Conservation (phyloP, 495 filamentous ascomycete species). For the Emericellopsis terricola region DNA sequence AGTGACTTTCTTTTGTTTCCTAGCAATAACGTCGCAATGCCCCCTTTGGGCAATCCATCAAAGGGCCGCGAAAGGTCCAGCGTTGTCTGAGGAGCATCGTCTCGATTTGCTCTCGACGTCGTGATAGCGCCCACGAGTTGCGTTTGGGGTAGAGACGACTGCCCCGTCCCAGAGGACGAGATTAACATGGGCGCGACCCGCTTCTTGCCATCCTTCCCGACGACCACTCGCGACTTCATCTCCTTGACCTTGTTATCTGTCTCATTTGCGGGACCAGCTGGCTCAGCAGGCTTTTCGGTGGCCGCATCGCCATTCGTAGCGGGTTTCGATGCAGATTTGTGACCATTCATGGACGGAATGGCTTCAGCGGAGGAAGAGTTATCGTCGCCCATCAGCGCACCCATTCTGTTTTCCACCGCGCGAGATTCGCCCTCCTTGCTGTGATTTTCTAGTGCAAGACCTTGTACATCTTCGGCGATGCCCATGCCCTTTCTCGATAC, state of each 20-base stretch:
- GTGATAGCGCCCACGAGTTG: constrained; percentile 57
- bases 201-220: constrained; percentile 95
- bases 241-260: constrained; percentile 36
- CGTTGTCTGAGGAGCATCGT: constrained; percentile 65
- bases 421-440: constrained; percentile 81
- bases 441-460: constrained; percentile 69
- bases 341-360: constrained; percentile 19
- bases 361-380: constrained; percentile 17
- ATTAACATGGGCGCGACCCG: constrained; percentile 82
- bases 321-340: constrained; percentile 14
- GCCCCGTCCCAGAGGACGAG: constrained; percentile 62
- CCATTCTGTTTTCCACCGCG: constrained; percentile 87
- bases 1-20: constrained; percentile 84
- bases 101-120: constrained; percentile 33
- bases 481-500: constrained; percentile 70
- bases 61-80: constrained; percentile 88
- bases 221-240: constrained; percentile 77
- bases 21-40: constrained; percentile 64
- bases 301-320: constrained; percentile 20
- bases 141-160: constrained; percentile 74
- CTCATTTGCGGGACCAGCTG: constrained; percentile 2
- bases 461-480: constrained; percentile 77
- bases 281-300: constrained; percentile 5
- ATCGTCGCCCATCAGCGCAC: constrained; percentile 85
- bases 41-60: constrained; percentile 83